Base-by-base conservation (phyloP, 1,284 basidiomycete species). In the Kwoniella shivajii region DNA sequence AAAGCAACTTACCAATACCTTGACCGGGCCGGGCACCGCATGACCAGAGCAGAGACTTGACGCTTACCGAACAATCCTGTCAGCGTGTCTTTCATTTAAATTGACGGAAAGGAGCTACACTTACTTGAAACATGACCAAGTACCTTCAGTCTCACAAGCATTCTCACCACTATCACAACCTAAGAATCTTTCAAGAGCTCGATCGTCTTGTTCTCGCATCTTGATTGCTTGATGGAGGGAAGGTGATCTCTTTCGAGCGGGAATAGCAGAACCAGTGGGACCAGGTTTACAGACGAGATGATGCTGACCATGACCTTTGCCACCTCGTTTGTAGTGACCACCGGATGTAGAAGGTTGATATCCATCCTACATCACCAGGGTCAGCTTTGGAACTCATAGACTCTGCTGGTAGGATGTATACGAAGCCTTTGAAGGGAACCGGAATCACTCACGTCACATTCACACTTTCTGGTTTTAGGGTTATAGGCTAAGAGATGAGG, bases 11-110 rank as follows among this genome's bases (percentile, higher is more conserved):
- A 68, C 67, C 67, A 24, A 52, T 20, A n/a, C 55, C 61, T 31
- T 60, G 54, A 22, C 61, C 61, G 0, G 56, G 54, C 50, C 67
- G 67, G 14, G 54, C 65, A 27, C 67, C 67, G 42, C 67, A 69
- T n/a, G 61, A 50, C 22, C 45, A 46, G 20, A 66, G 56, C 38
- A 52, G 57, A 26, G 53, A 61, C 33, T 53, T 51, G 31, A 65
- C 46, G 34, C 67, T 68, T 29, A n/a, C 6, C 6, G 4, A 14
- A 26, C 5, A 39, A 20, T 27, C 48, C 22, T 41, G 5, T 4
- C 13, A 2, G 13, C 29, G 9, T 13, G 3, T 13, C 16, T 24
- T n/a, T 20, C 4, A 4, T 29, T 20, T 38, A 34, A 30, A 6
- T 13, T 11, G 10, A 20, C 2, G 27, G 18, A 20, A 11, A 10